Conservation (phyloP, 2,329 filamentous ascomycete species). For the Verticillium nonalfalfae region DNA sequence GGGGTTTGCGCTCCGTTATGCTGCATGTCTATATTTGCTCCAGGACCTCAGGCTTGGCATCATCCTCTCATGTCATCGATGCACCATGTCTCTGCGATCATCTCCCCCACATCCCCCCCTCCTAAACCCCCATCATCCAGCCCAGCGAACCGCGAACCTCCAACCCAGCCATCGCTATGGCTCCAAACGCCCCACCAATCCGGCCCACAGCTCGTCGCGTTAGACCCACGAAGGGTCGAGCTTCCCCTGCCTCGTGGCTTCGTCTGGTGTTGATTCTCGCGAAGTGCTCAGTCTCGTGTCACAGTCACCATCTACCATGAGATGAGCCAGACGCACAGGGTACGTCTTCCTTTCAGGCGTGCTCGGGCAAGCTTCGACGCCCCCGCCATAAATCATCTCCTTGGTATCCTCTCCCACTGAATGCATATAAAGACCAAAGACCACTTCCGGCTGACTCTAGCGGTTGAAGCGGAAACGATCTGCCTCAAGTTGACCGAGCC, state of each 20-base stretch:
- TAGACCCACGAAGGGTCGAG: not conserved
- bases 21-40: not conserved
- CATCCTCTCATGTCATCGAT: not conserved
- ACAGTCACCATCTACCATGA: not conserved
- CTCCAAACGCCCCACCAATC: not conserved
- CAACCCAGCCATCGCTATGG: not conserved
- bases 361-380: not conserved
- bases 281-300: not conserved
- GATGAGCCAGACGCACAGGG: not conserved
- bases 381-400: not conserved
- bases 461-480: conserved; percentile 70
- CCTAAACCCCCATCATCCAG: not conserved
- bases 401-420: not conserved
- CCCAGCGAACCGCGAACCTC: not conserved
- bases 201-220: not conserved
- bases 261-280: not conserved
- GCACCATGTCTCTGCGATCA: not conserved
- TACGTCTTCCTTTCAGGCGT: not conserved
- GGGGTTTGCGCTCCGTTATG: not conserved
- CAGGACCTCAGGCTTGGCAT: not conserved
- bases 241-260: not conserved
- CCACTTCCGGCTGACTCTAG: not conserved
- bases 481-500: conserved; percentile 80
- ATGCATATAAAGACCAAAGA: not conserved
- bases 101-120: too few relatives aligned